Evolutionary conservation across 805 yeast genomes (phyloP).

Genomic region (Kregervanrija pseudodelftensis): DNA sequence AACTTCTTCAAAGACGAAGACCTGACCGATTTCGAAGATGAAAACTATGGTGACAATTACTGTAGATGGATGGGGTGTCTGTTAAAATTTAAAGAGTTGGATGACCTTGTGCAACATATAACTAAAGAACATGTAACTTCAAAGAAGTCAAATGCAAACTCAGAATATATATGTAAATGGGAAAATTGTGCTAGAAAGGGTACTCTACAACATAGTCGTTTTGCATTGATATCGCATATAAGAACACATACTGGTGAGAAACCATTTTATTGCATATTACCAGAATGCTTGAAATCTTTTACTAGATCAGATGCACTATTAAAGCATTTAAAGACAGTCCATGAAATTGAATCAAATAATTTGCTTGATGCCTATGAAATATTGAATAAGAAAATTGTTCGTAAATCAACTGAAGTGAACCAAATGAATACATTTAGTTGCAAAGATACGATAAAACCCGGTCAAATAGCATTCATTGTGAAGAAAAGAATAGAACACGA

Average conservation of each 20-base stretch:
- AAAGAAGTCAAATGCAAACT: slow-evolving; percentile 11
- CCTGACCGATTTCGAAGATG: slow-evolving; percentile 12
- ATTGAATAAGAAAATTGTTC: slow-evolving; percentile 5
- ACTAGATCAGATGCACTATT: slow-evolving; percentile 56
- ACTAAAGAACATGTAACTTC: slow-evolving; percentile 30
- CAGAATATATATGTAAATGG: slow-evolving; percentile 54
- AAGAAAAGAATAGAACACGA: slow-evolving; percentile 4
- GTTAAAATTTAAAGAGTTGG: slow-evolving; percentile 24
- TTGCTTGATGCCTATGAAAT: slow-evolving; percentile 16
- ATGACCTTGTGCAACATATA: slow-evolving; percentile 34
- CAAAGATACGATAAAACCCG: slow-evolving; percentile 2
- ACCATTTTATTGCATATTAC: slow-evolving; percentile 58
- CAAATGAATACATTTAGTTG: slow-evolving; percentile 3
- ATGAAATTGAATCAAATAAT: slow-evolving; percentile 36
- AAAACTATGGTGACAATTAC: slow-evolving; percentile 6
- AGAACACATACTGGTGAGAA: slow-evolving; percentile 61
- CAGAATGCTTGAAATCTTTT: slow-evolving; percentile 58
- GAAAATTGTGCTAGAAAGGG: slow-evolving; percentile 47
- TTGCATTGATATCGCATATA: slow-evolving; percentile 56
- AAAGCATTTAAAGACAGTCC: slow-evolving; percentile 56
- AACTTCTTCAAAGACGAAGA: slow-evolving; percentile 8
- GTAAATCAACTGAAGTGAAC: slow-evolving; percentile 4
- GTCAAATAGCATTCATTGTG: slow-evolving; percentile 3
- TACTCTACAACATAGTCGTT: slow-evolving; percentile 43
- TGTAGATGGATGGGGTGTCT: slow-evolving; percentile 36